These are phyloP conservation scores for Monosporascus ibericus DNA, from an alignment of 2,329 filamentous ascomycete species.

Conservation along the genomic window DNA sequence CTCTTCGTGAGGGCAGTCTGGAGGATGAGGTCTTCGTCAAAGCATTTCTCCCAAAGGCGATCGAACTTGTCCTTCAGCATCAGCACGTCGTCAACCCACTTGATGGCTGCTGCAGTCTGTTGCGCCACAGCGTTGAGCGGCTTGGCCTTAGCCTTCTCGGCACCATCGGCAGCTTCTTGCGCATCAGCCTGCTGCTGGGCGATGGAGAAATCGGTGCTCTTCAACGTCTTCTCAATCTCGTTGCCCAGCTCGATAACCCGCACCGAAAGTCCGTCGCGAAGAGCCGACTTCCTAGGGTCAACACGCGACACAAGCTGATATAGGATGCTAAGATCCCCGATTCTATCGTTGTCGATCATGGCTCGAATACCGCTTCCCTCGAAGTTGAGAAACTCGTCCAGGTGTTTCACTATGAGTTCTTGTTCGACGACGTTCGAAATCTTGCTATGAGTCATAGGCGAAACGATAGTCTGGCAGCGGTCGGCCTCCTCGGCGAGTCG, in stretches of 20 bases:
- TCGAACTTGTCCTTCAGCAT: conserved; percentile 86
- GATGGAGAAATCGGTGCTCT: conserved; percentile 48
- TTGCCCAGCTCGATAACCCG: conserved; percentile 74
- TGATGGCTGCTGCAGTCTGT: conserved; percentile 80
- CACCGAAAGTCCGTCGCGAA: conserved; percentile 65
- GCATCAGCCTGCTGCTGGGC: conserved; percentile 24
- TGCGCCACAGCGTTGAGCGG: conserved; percentile 58
- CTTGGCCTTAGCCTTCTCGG: conserved; percentile 42
- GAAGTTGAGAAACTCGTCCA: conserved; percentile 76
- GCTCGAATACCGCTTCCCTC: conserved; percentile 76
- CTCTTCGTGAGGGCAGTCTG: conserved; percentile 80
- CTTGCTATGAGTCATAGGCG: conserved; percentile 63
- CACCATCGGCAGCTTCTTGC: conserved; percentile 39
- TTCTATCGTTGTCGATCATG: conserved; percentile 87
- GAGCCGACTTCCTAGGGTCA: conserved; percentile 63
- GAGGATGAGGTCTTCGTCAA: conserved; percentile 67
- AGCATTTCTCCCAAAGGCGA: conserved; percentile 65
- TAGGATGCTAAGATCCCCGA: conserved; percentile 72
- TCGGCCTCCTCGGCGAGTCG: conserved; percentile 76
- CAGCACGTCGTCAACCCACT: conserved; percentile 92
- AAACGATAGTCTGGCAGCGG: conserved; percentile 77
- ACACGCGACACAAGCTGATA: conserved; percentile 75
- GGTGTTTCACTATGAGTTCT: conserved; percentile 70
- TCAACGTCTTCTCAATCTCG: conserved; percentile 69
- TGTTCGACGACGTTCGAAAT: conserved; percentile 73